Base-by-base conservation (phyloP, 352 stramenopile species). In the Aphanomyces astaci region DNA sequence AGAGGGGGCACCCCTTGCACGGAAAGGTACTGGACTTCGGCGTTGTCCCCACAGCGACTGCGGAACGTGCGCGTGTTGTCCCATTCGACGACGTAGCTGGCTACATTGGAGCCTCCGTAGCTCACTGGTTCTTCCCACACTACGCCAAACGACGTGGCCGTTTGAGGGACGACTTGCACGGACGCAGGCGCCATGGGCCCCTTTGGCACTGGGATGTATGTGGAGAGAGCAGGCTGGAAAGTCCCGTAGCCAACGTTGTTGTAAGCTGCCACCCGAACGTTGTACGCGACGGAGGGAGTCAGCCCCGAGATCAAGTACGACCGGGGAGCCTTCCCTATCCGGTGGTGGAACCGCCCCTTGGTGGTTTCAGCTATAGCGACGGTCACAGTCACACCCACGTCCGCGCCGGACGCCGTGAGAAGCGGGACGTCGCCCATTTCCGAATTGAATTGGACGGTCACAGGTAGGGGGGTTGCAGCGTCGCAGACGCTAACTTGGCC, bases 31-130 rank as follows among this genome's bases (percentile, higher is more conserved):
- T 92, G 84, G 9, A 86, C 85, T 68, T 94, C 84, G 56, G 75
- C 73, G 19, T 72, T 75, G 71, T 94, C 86, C 5, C 86, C 86
- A 49, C 86, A 94, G 31, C 75, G 52, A 49, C 81, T 92, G 11
- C 82, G 85, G 72, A 98, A 98, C 17, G 82, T 86, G n/a, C 85
- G 68, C 15, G 74, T 88, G 24, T 81, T 78, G 76, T 98, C 96
- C 95, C 95, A 99, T 76, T 99, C 95, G n/a, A 98, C 83, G 22
- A 90, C 75, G 74, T 98, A 98, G 43, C 84, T 84, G 3, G 76
- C 86, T 33, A 96, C 76, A 0, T 72, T 55, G 24, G 89, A 80
- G 28, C 90, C 94, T n/a, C 95, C 94, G 40, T 92, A 71, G 46
- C 76, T 87, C 31, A 78, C 65, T 19, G 95, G 95, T 2, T 81